Percentiles rank a stretch among this genome's conserved stretches.
phyloP scores from a whole-genome alignment of 2,329 filamentous ascomycete species.

The Aspergillus sergii region DNA sequence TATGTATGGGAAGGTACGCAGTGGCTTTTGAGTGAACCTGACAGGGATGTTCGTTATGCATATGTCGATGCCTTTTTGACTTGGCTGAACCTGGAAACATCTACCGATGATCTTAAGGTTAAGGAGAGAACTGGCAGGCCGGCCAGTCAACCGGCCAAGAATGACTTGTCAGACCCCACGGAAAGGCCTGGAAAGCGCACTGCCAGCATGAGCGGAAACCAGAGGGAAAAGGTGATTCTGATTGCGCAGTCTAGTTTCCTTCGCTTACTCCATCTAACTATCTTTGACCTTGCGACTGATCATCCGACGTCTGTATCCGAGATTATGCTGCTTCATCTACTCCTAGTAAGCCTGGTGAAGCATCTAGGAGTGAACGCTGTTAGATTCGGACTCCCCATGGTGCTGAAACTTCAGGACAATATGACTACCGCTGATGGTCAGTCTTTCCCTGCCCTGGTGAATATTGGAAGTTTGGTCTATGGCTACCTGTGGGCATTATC shows the following conservation, averaged over 20 bases:
- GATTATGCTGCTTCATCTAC: slow-evolving; percentile 73
- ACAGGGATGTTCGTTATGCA: slow-evolving; percentile 76
- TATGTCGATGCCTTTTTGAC: slow-evolving; percentile 82
- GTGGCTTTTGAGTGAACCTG: slow-evolving; percentile 81
- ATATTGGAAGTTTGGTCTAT: slow-evolving; percentile 80
- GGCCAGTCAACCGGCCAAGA: slow-evolving; percentile 45
- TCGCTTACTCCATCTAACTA: slow-evolving; percentile 77
- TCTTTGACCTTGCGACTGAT: slow-evolving; percentile 87
- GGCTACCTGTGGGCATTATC: slow-evolving; percentile 84
- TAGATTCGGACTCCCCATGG: slow-evolving; percentile 81
- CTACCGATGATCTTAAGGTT: slow-evolving; percentile 64
- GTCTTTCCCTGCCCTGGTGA: slow-evolving; percentile 68
- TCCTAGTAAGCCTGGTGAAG: slow-evolving; percentile 73
- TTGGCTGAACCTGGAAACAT: slow-evolving; percentile 84
- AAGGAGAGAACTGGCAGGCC: slow-evolving; percentile 58
- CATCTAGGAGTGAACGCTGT: slow-evolving; percentile 81
- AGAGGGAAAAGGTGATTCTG: slow-evolving; percentile 59
- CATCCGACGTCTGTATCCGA: slow-evolving; percentile 72
- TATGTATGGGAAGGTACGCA: slow-evolving; percentile 96
- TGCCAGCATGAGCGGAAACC: slow-evolving; percentile 66
- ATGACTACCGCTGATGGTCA: slow-evolving; percentile 49
- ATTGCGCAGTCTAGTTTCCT: slow-evolving; percentile 70
- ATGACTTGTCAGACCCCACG: slow-evolving; percentile 41
- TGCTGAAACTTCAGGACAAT: slow-evolving; percentile 84
- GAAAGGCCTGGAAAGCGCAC: slow-evolving; percentile 60